Base-by-base conservation (phyloP, 2,329 filamentous ascomycete genomes). In the Plenodomus lindquistii region DNA sequence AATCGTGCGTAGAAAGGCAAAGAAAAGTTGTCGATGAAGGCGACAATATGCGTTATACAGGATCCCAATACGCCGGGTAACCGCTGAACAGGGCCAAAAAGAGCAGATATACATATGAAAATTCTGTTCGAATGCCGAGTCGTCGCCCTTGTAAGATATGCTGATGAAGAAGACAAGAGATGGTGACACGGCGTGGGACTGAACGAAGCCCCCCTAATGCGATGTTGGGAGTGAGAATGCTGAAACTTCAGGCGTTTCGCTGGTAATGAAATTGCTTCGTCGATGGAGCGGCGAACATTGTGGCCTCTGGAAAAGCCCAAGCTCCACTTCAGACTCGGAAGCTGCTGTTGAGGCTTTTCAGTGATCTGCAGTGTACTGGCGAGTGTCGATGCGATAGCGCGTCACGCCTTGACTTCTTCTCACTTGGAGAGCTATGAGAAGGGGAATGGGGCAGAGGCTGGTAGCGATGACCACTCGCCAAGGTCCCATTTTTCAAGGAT, bases 401-500 rank as follows among this genome's bases (percentile, higher is more conserved):
- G 3, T 52, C 46, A 8, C 36, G 37, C 15, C 46, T 47, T 31
- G 46, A n/a, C 6, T 36, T 52, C 40, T 43, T 44, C 17, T 29
- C 22, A 18, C 9, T 16, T 1, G 42, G 22, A n/a, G 56, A 42
- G 38, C 41, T 47, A 6, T 60, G 57, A 8, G 52, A 38, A 18
- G 50, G 55, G 2, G 52, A 69, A 4, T 49, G 73, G 10, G 62
- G 67, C 38, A 50, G 44, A 24, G 55, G 50, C 10, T 37, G 42
- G 36, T 79, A 79, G 15, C 59, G 61, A 22, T 75, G 62, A 2
- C 75, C 76, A 36, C 66, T 77, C 22, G 76, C 63, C 6, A 78
- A 54, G 1, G 66, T 70, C 6, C 61, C 61, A 13, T 69, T 65
- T 24, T 55, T 62, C 3, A 65, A 42, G 13, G 61, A 36, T 10